A percentile compares a stretch with the other conserved stretches of the same genome.
Evolutionary conservation across 1,284 basidiomycete species (phyloP).

Genomic region (Cryptococcus sp.): DNA sequence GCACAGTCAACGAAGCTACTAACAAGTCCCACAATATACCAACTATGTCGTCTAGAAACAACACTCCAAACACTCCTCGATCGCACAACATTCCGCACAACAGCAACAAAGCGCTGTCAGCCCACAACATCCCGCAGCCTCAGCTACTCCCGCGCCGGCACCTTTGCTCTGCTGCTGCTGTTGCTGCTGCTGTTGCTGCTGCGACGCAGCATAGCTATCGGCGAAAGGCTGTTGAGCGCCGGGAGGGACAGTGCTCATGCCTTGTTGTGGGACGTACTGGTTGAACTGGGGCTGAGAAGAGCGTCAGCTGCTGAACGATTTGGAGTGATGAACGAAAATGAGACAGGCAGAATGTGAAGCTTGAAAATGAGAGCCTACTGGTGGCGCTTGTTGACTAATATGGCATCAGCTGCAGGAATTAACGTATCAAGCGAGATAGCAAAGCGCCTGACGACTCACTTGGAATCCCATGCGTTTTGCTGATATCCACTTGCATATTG

Average conservation of each 20-base stretch:
- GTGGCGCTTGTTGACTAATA: background rate
- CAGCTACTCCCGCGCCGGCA: constrained; percentile 8
- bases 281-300: constrained; percentile 1
- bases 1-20: background rate
- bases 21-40: background rate
- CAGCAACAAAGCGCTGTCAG: constrained; percentile 11
- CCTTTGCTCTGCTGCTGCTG: constrained; percentile 15
- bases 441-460: background rate
- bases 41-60: constrained; percentile 4
- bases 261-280: constrained; percentile 14
- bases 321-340: background rate
- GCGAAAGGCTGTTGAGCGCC: constrained; percentile 1
- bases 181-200: background rate
- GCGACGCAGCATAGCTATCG: background rate
- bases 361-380: background rate
- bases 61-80: constrained; percentile 14
- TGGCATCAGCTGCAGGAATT: background rate
- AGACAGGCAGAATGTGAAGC: background rate
- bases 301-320: background rate
- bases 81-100: constrained; percentile 12
- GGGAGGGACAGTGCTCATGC: constrained; percentile 3
- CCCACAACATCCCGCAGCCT: constrained; percentile 18
- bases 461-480: background rate
- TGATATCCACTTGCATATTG: background rate
- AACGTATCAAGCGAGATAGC: background rate